Base-by-base conservation (phyloP, 768 basidiomycete species). In the Punctularia strigosozonata region DNA sequence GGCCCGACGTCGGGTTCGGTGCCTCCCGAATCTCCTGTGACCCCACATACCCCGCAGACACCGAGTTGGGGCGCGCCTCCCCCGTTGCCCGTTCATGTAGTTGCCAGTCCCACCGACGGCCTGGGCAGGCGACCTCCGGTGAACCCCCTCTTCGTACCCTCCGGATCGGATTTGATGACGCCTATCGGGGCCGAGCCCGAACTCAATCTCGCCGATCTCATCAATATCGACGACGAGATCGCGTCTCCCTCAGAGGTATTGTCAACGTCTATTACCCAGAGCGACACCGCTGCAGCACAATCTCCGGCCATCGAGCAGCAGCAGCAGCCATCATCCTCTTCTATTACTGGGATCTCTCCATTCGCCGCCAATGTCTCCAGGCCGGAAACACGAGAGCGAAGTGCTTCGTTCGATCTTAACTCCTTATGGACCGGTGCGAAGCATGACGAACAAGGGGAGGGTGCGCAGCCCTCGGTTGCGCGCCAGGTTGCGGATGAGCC, bases 371-470 rank as follows among this genome's bases (percentile, higher is more conserved):
- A 48, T 17, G 44, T 46, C 17, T 31, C 56, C 14, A 65, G 69
- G 43, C 57, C 69, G 10, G 71, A 75, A 36, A 56, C 61, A 4
- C 55, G 66, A 8, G 59, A 60, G 1, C 64, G 68, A 4, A 42
- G n/a, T n/a, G n/a, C 64, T 10, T 78, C 81, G 5, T 89, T 89
- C 50, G 77, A 86, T 53, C 61, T 89, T 15, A 78, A 71, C 39
- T 56, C 83, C 5, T 55, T 89, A 7, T 89, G 86, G 86, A 68
- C 64, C 31, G 69, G 66, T 8, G 17, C 44, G 56, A 66, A 55
- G 40, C 48, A 28, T 46, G 59, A 45, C 3, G 36, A 44, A 10
- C 37, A 36, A 24, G 31, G 33, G 12, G 43, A 25, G 21, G 36
- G 17, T 26, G 24, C 20, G 15, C 28, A 38, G 17, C 38, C 30